These are phyloP conservation scores for Phytophthora sojae DNA, from an alignment of 352 stramenopile species.

Conservation along the genomic window DNA sequence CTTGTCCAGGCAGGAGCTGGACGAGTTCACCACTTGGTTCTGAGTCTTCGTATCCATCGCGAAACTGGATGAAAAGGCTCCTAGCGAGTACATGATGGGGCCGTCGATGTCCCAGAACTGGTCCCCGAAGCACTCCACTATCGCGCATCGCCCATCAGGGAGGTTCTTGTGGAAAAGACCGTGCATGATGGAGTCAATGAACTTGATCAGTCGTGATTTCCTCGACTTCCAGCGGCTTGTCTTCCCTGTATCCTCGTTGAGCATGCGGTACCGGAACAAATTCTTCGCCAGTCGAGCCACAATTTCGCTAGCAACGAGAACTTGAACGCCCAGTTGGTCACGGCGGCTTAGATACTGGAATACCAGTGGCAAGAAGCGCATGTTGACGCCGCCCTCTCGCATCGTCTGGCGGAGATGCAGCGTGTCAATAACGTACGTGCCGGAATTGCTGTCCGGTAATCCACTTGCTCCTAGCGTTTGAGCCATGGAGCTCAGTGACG, in stretches of 20 bases:
- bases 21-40: slow-evolving; percentile 17
- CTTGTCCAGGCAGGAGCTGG: slow-evolving; percentile 35
- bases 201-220: slow-evolving; percentile 66
- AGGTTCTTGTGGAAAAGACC: slow-evolving; percentile 67
- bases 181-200: slow-evolving; percentile 77
- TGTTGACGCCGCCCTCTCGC: slow-evolving; percentile 68
- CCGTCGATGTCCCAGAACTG: slow-evolving; percentile 85
- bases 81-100: slow-evolving; percentile 67
- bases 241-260: slow-evolving; percentile 53
- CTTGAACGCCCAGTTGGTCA: slow-evolving; percentile 60
- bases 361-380: slow-evolving; percentile 74
- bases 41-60: slow-evolving; percentile 45
- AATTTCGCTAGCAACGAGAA: slow-evolving; percentile 76
- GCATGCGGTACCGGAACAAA: slow-evolving; percentile 69
- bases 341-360: slow-evolving; percentile 52
- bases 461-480: slow-evolving; percentile 27
- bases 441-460: slow-evolving; percentile 26
- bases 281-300: slow-evolving; percentile 77
- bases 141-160: slow-evolving; percentile 23
- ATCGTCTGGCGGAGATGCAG: slow-evolving; percentile 70
- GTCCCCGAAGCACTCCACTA: slow-evolving; percentile 53
- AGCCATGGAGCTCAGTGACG: slow-evolving; percentile 53
- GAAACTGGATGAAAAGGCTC: slow-evolving; percentile 66
- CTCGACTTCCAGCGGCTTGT: slow-evolving; percentile 61
- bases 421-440: slow-evolving; percentile 77